Percentiles rank a stretch among this genome's conserved stretches.
Conservation (phyloP, 1,284 basidiomycete genomes). For the Leccinum insigne region DNA sequence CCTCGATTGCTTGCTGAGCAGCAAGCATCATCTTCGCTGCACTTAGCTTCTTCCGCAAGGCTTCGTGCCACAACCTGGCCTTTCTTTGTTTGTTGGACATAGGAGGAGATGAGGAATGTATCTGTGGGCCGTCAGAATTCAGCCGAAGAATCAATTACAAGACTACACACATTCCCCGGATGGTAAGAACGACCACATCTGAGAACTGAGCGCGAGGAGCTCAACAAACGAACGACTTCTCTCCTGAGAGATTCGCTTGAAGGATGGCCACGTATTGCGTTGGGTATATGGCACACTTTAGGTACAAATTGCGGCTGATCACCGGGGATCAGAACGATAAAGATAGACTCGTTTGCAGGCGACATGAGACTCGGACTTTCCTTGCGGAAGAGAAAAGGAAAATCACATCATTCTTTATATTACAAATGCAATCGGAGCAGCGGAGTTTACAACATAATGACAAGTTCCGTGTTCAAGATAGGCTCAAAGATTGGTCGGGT, state of each 20-base stretch:
- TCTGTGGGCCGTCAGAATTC: constrained; percentile 1
- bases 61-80: constrained; percentile 2
- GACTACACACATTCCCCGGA: neutral
- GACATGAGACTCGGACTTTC: neutral
- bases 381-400: neutral
- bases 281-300: neutral
- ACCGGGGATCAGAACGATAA: neutral
- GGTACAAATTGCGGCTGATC: neutral
- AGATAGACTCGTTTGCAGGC: neutral
- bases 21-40: constrained; percentile 4
- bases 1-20: constrained; percentile 1
- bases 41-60: constrained; percentile 2
- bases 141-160: neutral
- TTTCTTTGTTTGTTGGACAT: constrained; percentile 7
- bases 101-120: neutral
- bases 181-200: neutral
- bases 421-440: constrained; percentile 1
- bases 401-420: neutral
- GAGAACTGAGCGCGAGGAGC: neutral
- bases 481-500: too few relatives aligned
- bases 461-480: too few relatives aligned
- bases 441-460: neutral
- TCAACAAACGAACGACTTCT: neutral
- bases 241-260: constrained; percentile 1
- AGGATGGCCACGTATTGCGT: neutral